Base-by-base conservation (phyloP, 495 filamentous ascomycete genomes). In the Chaetomidium leptoderma region DNA sequence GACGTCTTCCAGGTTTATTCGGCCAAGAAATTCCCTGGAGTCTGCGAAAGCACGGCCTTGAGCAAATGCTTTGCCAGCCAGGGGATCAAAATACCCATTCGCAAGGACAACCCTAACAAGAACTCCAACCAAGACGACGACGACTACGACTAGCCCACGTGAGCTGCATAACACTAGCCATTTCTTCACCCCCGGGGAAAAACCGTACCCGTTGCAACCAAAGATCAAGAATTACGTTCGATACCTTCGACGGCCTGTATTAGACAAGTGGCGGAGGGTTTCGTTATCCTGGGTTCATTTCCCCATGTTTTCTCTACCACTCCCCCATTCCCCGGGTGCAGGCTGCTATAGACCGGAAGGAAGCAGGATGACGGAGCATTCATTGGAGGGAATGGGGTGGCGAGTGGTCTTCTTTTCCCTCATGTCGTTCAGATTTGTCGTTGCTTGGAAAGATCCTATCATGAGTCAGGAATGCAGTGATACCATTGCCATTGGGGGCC, bases 1-100 rank as follows among this genome's bases (percentile, higher is more conserved):
- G 89, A 96, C 14, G 80, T 83, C 17, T 97, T 98, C 79, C 89
- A 93, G 59, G 93, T 98, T 43, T 97, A 86, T 70, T 91, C 86
- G 6, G 93, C 93, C 33, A 98, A 98, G 81, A 96, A 96, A 62
- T 98, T 98, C 78, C 92, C 93, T 0, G 93, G 93, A 57, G 93
- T 98, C 1, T 95, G 95, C 61, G 92, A 97, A 68, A 92, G 88
- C 69, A 98, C 93, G 2, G 71, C 81, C n/a, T 74, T 98, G 19
- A 96, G 91, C 78, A 96, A 95, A 69, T 87, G 84, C 64, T 98
- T 98, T 73, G 93, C 93, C 11, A 79, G 84, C 9, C 93, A 98
- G 64, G 93, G 93, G n/a, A 92, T 95, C 72, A 96, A 96, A 73
- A 95, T 96, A 17, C 91, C 91, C 0, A 96, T 96, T 42, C 78